phyloP scores from a whole-genome alignment of 1,284 basidiomycete species.

The Xanthoconium separans region DNA sequence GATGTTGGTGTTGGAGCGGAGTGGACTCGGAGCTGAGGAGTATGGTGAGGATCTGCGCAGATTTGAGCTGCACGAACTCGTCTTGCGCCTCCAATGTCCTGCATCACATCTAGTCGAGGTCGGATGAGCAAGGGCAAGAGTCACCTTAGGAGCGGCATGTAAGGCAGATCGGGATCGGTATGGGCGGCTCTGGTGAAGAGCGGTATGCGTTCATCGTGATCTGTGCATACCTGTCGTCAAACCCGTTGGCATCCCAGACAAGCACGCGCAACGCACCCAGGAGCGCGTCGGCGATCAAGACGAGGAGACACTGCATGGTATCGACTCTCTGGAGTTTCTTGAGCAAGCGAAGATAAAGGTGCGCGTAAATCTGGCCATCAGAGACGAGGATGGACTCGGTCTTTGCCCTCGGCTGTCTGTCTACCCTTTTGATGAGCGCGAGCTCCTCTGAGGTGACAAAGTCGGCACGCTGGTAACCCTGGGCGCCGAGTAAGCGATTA shows the following conservation, averaged over 20 bases:
- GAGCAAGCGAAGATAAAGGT: conserved; percentile 88
- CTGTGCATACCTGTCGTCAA: conserved; percentile 35
- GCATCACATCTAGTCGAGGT: conserved; percentile 1
- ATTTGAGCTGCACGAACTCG: conserved; percentile 91
- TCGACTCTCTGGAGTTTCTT: conserved; percentile 93
- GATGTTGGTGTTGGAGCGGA: conserved; percentile 52
- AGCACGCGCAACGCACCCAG: conserved; percentile 49
- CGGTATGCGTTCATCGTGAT: conserved; percentile 77
- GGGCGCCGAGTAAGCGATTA: conserved; percentile 13
- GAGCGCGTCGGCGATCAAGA: conserved; percentile 90
- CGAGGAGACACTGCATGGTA: conserved; percentile 91
- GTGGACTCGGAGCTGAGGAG: conserved; percentile 69
- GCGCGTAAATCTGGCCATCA: conserved; percentile 80
- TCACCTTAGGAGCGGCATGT: conserved; percentile 79
- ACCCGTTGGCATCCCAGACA: not conserved
- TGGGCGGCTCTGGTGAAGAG: conserved; percentile 65
- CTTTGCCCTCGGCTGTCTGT: conserved; percentile 75
- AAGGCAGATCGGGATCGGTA: conserved; percentile 78
- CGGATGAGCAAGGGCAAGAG: not conserved
- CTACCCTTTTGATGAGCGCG: conserved; percentile 86
- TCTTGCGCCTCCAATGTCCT: conserved; percentile 86
- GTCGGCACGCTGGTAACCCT: conserved; percentile 95
- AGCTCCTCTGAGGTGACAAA: conserved; percentile 90
- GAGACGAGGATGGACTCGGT: conserved; percentile 73
- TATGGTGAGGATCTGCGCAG: conserved; percentile 85